Evolutionary conservation across 305 asterid genomes (phyloP).

Genomic region (Salvia sclarea): DNA sequence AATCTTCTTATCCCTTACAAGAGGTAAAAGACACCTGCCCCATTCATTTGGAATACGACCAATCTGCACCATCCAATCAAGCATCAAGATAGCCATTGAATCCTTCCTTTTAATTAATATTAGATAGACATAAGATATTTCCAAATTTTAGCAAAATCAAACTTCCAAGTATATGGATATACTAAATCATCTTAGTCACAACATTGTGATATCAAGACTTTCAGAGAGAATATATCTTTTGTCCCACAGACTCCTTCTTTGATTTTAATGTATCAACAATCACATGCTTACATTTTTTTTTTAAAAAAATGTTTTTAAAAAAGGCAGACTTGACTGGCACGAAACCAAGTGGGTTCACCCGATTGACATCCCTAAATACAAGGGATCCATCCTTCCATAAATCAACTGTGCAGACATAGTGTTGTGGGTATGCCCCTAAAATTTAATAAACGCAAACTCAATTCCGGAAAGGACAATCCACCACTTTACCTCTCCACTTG

Average conservation of each 20-base stretch:
- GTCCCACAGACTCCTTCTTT: too few relatives aligned
- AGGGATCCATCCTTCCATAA: too few relatives aligned
- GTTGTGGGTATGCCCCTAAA: neutral
- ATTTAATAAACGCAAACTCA: constrained; percentile 21
- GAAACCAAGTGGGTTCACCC: too few relatives aligned
- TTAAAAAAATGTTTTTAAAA: too few relatives aligned
- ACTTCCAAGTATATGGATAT: neutral
- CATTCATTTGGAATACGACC: constrained; percentile 98
- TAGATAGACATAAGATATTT: constrained; percentile 10
- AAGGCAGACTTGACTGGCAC: too few relatives aligned
- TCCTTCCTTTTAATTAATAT: neutral
- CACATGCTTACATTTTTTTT: too few relatives aligned
- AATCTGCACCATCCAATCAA: constrained; percentile 55
- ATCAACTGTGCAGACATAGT: neutral
- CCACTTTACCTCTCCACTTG: constrained; percentile 75
- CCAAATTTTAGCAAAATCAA: neutral
- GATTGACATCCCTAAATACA: too few relatives aligned
- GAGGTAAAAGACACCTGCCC: constrained; percentile 91
- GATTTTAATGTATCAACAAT: too few relatives aligned
- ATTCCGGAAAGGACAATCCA: neutral
- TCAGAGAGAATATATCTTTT: neutral
- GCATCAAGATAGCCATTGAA: constrained; percentile 12
- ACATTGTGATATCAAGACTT: neutral
- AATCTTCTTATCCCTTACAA: constrained; percentile 81
- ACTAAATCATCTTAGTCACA: constrained; percentile 3